A percentile compares a stretch with the other conserved stretches of the same genome.
Evolutionary conservation across 805 yeast species (phyloP).

Genomic region (Cyberlindnera subsufficiens): DNA sequence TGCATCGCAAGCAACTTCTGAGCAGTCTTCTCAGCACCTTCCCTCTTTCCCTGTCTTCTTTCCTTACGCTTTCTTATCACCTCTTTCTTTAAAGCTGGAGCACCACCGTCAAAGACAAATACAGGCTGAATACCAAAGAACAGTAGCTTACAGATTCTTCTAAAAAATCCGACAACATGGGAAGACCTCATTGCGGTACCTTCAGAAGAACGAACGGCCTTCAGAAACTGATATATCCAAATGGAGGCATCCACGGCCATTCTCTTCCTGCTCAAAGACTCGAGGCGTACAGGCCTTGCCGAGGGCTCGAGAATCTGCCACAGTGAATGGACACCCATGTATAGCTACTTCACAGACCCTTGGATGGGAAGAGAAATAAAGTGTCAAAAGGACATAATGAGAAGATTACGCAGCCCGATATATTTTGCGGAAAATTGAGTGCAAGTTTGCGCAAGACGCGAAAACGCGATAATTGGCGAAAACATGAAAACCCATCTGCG

Average conservation of each 20-base stretch:
- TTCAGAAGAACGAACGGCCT: conserved; percentile 84
- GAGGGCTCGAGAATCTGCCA: conserved; percentile 92
- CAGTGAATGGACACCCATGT: conserved; percentile 92
- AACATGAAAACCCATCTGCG: too few relatives aligned
- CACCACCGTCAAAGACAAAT: conserved; percentile 95
- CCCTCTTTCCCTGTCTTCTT: conserved; percentile 67
- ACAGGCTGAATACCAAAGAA: conserved; percentile 85
- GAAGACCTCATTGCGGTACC: conserved; percentile 76
- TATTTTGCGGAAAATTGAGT: too few relatives aligned
- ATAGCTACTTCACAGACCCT: background rate
- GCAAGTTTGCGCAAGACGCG: too few relatives aligned
- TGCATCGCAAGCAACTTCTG: conserved; percentile 75
- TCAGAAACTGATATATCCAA: conserved; percentile 95
- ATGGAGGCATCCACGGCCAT: conserved; percentile 97
- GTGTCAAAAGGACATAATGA: too few relatives aligned
- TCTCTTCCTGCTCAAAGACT: conserved; percentile 68
- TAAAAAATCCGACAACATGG: conserved; percentile 91
- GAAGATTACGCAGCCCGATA: too few relatives aligned
- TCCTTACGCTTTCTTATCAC: conserved; percentile 73
- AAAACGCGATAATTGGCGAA: too few relatives aligned
- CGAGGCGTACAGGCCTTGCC: conserved; percentile 85
- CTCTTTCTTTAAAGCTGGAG: conserved; percentile 73
- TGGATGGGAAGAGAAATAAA: background rate
- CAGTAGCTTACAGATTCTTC: conserved; percentile 85
- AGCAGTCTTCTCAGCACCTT: conserved; percentile 69